A percentile compares a stretch with the other conserved stretches of the same genome.
Conservation (phyloP, 1,284 basidiomycete species). For the Ganoderma lingzhi region DNA sequence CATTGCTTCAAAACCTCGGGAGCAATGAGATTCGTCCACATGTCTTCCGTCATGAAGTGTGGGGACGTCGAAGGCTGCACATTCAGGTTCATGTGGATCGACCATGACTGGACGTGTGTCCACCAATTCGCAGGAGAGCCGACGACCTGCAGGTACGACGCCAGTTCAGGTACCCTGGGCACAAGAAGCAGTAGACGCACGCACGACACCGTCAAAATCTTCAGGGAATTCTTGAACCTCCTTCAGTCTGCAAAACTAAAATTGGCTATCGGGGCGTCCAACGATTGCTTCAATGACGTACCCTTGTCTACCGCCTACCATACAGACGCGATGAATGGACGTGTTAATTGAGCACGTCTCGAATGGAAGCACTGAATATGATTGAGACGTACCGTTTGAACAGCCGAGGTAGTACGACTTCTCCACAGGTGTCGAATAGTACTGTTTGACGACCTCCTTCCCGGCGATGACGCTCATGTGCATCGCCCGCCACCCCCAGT, state of each 20-base stretch:
- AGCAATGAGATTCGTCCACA: slow-evolving; percentile 37
- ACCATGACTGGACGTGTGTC: slow-evolving; percentile 38
- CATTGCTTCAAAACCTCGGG: slow-evolving; percentile 42
- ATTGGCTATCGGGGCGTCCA: background rate
- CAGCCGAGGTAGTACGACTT: slow-evolving; percentile 44
- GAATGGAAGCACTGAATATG: background rate
- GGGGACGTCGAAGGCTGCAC: slow-evolving; percentile 32
- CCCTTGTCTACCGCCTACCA: slow-evolving; percentile 39
- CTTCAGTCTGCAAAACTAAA: slow-evolving; percentile 32
- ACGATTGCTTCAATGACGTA: slow-evolving; percentile 15
- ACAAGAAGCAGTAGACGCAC: slow-evolving; percentile 9
- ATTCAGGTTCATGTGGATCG: slow-evolving; percentile 35
- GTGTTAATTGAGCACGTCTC: background rate
- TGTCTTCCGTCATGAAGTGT: slow-evolving; percentile 34
- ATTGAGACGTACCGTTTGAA: slow-evolving; percentile 36
- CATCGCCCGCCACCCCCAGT: slow-evolving; percentile 41
- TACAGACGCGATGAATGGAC: background rate
- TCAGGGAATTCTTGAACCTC: slow-evolving; percentile 40
- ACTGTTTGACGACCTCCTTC: slow-evolving; percentile 38
- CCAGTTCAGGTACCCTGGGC: background rate
- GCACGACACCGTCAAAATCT: slow-evolving; percentile 42
- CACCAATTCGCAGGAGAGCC: slow-evolving; percentile 39
- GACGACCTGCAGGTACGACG: slow-evolving; percentile 30
- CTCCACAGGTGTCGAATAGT: slow-evolving; percentile 34
- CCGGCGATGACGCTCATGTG: slow-evolving; percentile 39